Base-by-base conservation (phyloP, 2,329 filamentous ascomycete species). In the Fusarium pseudonygamai region DNA sequence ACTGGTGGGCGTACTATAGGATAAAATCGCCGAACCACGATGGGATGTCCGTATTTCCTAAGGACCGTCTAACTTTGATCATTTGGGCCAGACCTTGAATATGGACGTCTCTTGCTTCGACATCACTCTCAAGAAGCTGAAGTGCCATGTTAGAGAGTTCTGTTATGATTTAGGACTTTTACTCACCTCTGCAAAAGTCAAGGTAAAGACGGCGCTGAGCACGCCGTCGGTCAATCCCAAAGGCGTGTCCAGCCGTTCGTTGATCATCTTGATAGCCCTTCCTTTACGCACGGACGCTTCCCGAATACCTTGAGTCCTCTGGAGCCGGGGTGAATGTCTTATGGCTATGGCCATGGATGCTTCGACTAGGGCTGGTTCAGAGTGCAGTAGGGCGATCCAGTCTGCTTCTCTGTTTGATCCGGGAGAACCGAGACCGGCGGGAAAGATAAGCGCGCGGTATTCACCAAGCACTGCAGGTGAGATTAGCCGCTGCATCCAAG, bases 301-400 rank as follows among this genome's bases (percentile, higher is more conserved):
- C 5, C 37, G 30, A 11, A 66, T 13, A 7, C 20, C 24, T 11
- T 46, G 52, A 4, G 20, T 14, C 4, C 26, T 50, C 13, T 32
- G 37, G 0, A 39, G 15, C 3, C 20, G 18, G 1, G 58, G 42
- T 2, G 53, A 67, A n/a, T 75, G 55, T 20, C 52, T 55, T 3
- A 78, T 18, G 2, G 60, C 74, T 15, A 78, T 70, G 1, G 67
- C 55, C 64, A 78, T 66, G 2, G 76, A 77, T 0, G 76, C 76
- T n/a, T 78, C 75, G 5, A 78, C 55, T 3, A 78, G 63, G 15
- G 76, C 76, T n/a, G 76, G 76, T 37, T 78, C 76, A 2, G 76
- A 73, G 14, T 68, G 24, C 24, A 78, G 32, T 1, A 78, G 59
- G 14, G 39, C 11, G 4, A 69, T 40, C 76, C 76, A 78, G 4